Conservation (phyloP, 2,329 filamentous ascomycete species). For the Magnaporthiopsis rhizophila region DNA sequence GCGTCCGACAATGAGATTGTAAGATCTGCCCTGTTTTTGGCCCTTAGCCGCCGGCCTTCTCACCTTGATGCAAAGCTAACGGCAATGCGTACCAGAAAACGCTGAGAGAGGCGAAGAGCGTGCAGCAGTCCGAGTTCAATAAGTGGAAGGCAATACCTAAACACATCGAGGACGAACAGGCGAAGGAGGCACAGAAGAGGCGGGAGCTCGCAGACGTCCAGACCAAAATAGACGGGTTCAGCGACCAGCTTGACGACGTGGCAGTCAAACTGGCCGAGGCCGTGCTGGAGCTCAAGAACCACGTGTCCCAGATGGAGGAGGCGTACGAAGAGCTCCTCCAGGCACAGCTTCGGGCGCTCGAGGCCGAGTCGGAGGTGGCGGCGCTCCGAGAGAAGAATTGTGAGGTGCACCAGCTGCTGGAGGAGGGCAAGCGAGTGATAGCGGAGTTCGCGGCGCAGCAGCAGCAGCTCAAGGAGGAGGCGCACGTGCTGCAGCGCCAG, state of each 20-base stretch:
- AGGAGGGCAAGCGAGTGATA: slow-evolving; percentile 24
- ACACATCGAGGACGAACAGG: slow-evolving; percentile 2
- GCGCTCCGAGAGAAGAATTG: slow-evolving; percentile 59
- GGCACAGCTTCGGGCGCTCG: slow-evolving; percentile 62
- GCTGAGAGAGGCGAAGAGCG: slow-evolving; percentile 55
- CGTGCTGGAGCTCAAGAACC: slow-evolving; percentile 44
- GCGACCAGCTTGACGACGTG: slow-evolving; percentile 33
- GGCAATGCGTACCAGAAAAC: slow-evolving; percentile 27
- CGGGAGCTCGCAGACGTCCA: neutral
- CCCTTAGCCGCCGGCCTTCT: too few species aligned
- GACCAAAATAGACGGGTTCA: neutral
- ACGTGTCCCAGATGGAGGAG: slow-evolving; percentile 53
- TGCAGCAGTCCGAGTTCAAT: slow-evolving; percentile 57
- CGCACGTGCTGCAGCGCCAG: slow-evolving; percentile 1
- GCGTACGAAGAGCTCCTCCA: slow-evolving; percentile 59
- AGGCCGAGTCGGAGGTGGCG: slow-evolving; percentile 73
- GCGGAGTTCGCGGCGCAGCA: slow-evolving; percentile 29
- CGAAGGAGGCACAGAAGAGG: neutral
- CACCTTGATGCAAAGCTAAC: neutral
- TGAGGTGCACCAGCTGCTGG: slow-evolving; percentile 42
- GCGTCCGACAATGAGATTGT: slow-evolving; percentile 35
- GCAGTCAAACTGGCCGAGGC: slow-evolving; percentile 48
- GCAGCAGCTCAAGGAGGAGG: slow-evolving; percentile 25
- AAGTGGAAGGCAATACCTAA: slow-evolving; percentile 35
- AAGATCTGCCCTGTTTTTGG: neutral